phyloP scores from a whole-genome alignment of 176 grass and related monocot genomes.

The Carex kokanica region DNA sequence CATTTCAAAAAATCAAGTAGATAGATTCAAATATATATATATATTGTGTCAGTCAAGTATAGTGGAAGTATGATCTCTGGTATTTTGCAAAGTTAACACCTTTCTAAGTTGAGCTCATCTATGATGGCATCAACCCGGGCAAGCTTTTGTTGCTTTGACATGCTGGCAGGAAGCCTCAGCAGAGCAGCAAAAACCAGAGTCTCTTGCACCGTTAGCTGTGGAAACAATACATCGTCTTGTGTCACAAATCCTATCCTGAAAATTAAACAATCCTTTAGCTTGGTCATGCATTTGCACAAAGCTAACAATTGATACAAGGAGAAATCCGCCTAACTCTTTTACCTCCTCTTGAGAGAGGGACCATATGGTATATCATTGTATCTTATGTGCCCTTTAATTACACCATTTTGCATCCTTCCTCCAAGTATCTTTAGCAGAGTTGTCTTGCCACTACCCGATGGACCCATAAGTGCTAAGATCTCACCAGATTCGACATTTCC shows the following conservation, averaged over 20 bases:
- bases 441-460: constrained; percentile 92
- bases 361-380: constrained; percentile 83
- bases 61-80: neutral
- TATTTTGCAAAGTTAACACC: constrained; percentile 32
- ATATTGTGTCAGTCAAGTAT: neutral
- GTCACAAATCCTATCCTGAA: constrained; percentile 91
- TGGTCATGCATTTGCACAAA: neutral
- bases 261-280: constrained; percentile 5
- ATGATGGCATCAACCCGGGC: constrained; percentile 70
- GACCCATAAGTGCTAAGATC: constrained; percentile 88
- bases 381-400: constrained; percentile 62
- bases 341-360: constrained; percentile 74
- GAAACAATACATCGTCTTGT: constrained; percentile 88
- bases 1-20: neutral
- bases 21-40: neutral
- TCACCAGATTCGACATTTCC: constrained; percentile 79
- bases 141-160: constrained; percentile 81
- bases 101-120: constrained; percentile 67
- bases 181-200: constrained; percentile 87
- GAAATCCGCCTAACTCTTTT: neutral
- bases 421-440: constrained; percentile 82
- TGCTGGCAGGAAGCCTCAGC: constrained; percentile 65
- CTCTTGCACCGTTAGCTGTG: constrained; percentile 89
- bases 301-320: too few relatives aligned
- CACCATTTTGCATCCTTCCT: constrained; percentile 57